Percentiles rank a stretch among this genome's conserved stretches.
Evolutionary conservation across 352 stramenopile species (phyloP).

Genomic region (Globisporangium takayamanum): DNA sequence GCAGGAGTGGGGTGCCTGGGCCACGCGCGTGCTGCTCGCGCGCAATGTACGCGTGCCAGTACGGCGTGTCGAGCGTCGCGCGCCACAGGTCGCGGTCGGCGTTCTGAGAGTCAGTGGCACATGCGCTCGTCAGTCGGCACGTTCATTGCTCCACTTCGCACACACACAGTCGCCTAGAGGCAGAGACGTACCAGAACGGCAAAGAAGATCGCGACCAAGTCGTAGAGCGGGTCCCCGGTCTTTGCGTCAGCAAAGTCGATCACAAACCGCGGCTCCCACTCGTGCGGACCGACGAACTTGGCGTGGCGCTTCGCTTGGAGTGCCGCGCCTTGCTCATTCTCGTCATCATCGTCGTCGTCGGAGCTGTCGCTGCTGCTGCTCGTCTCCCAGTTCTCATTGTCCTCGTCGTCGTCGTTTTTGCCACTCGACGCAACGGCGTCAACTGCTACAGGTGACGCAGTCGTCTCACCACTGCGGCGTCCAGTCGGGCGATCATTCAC

Average conservation of each 20-base stretch:
- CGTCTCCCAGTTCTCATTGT: conserved; percentile 45
- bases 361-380: conserved; percentile 47
- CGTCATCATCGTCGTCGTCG: conserved; percentile 35
- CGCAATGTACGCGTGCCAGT: conserved; percentile 70
- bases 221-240: conserved; percentile 81
- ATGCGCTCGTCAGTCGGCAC: neutral
- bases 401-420: conserved; percentile 7
- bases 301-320: conserved; percentile 34
- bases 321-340: conserved; percentile 11
- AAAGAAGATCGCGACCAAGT: conserved; percentile 80
- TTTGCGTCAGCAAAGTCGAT: conserved; percentile 88
- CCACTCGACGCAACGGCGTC: neutral
- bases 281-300: conserved; percentile 36
- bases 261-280: conserved; percentile 62
- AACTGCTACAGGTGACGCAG: neutral
- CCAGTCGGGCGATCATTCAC: neutral
- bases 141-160: neutral
- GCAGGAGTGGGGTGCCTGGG: conserved; percentile 9
- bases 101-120: conserved; percentile 34
- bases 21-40: conserved; percentile 21
- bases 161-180: neutral
- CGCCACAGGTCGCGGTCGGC: conserved; percentile 59
- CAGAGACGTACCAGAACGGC: conserved; percentile 50
- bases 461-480: neutral
- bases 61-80: conserved; percentile 40